Evolutionary conservation across 1,284 basidiomycete genomes (phyloP).

Genomic region (Peniophora sp.): DNA sequence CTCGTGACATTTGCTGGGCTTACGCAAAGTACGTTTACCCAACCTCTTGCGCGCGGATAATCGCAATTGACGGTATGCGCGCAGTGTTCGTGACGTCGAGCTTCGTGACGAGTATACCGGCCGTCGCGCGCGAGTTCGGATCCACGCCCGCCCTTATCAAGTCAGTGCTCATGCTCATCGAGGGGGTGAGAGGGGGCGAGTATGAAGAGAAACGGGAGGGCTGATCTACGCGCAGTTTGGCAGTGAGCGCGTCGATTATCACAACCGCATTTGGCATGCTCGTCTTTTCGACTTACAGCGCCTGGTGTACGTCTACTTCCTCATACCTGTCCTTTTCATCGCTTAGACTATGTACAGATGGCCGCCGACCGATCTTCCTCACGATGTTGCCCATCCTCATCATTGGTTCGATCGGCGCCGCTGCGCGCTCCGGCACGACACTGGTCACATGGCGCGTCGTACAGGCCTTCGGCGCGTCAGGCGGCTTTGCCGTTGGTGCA

Average conservation of each 20-base stretch:
- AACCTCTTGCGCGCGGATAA: neutral
- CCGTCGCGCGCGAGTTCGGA: constrained; percentile 53
- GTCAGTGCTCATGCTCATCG: constrained; percentile 26
- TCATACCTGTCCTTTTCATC: neutral
- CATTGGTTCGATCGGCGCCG: constrained; percentile 50
- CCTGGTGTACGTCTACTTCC: constrained; percentile 33
- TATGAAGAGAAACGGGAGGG: neutral
- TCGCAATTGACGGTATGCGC: neutral
- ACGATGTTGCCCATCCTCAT: constrained; percentile 52
- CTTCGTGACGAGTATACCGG: constrained; percentile 64
- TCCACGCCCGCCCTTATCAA: constrained; percentile 49
- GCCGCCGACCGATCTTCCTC: constrained; percentile 56
- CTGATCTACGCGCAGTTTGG: constrained; percentile 25
- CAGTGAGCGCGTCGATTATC: constrained; percentile 38
- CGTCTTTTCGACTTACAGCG: constrained; percentile 45
- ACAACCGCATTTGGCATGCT: constrained; percentile 34
- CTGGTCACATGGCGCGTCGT: constrained; percentile 57
- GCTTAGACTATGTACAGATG: constrained; percentile 30
- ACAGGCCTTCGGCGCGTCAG: constrained; percentile 49
- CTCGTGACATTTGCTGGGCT: constrained; percentile 46
- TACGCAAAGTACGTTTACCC: constrained; percentile 34
- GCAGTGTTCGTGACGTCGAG: constrained; percentile 61
- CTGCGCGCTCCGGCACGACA: constrained; percentile 33
- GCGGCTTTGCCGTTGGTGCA: constrained; percentile 47
- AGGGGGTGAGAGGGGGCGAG: too few relatives aligned